phyloP scores from a whole-genome alignment of 768 basidiomycete genomes.

The Panaeolus cyanescens region DNA sequence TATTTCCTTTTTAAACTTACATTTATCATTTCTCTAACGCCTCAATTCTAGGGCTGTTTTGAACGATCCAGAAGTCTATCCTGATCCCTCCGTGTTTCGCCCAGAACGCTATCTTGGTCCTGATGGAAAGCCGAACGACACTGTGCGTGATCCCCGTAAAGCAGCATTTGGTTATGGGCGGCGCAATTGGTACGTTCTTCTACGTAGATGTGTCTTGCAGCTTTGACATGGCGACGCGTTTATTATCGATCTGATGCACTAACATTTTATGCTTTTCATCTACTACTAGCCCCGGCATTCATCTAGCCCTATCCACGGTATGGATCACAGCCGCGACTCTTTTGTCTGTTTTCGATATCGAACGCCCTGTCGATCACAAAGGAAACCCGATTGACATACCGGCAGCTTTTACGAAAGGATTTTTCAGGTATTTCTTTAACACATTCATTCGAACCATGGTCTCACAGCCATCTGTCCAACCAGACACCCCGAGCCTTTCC shows the following conservation, averaged over 20 bases:
- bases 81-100: slow-evolving; percentile 17
- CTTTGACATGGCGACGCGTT: background rate
- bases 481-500: no score
- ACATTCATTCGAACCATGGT: no score
- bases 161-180: slow-evolving; percentile 32
- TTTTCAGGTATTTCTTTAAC: no score
- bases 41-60: slow-evolving; percentile 25
- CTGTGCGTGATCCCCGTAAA: slow-evolving; percentile 21
- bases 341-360: slow-evolving; percentile 3
- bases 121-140: slow-evolving; percentile 21
- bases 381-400: background rate
- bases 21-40: background rate
- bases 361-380: background rate
- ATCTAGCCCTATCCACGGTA: slow-evolving; percentile 3
- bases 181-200: slow-evolving; percentile 1
- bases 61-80: slow-evolving; percentile 20
- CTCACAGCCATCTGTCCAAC: no score
- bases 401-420: no score
- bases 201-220: background rate
- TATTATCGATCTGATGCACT: background rate
- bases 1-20: background rate
- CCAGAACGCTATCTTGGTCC: slow-evolving; percentile 19
- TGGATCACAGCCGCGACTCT: slow-evolving; percentile 1
- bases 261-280: background rate
- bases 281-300: background rate